phyloP scores from a whole-genome alignment of 768 basidiomycete species.

The Tulasnella sp. region DNA sequence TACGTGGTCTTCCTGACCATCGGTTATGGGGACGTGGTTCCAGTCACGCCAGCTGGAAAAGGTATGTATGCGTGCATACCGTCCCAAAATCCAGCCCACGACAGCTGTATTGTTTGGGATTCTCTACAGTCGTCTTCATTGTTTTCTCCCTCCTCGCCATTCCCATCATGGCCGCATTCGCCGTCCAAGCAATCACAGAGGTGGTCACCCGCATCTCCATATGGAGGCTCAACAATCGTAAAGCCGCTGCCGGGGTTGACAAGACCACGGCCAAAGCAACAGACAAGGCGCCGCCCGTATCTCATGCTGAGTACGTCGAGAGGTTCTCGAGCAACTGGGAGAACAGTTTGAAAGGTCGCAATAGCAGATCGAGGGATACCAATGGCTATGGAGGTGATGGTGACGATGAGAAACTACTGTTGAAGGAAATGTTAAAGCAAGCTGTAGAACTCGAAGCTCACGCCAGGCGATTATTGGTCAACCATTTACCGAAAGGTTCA shows the following conservation, averaged over 20 bases:
- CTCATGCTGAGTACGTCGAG: too few relatives aligned
- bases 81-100: not conserved
- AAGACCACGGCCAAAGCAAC: not conserved
- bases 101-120: not conserved
- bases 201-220: slow-evolving; percentile 10
- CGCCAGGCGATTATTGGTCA: not conserved
- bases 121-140: slow-evolving; percentile 18
- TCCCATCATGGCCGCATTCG: slow-evolving; percentile 17
- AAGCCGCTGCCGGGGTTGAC: slow-evolving; percentile 6
- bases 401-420: slow-evolving; percentile 7
- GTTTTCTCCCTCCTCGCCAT: slow-evolving; percentile 19
- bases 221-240: not conserved
- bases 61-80: too few relatives aligned
- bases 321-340: not conserved
- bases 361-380: not conserved
- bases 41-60: slow-evolving; percentile 15
- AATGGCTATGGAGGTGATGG: not conserved
- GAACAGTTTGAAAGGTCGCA: not conserved
- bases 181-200: slow-evolving; percentile 16
- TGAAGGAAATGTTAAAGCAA: slow-evolving; percentile 4
- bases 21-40: slow-evolving; percentile 16
- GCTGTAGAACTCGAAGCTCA: not conserved
- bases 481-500: not conserved
- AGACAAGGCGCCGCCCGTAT: too few relatives aligned
- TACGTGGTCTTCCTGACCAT: slow-evolving; percentile 19